Base-by-base conservation (phyloP, 768 basidiomycete genomes). In the Russula foetens region DNA sequence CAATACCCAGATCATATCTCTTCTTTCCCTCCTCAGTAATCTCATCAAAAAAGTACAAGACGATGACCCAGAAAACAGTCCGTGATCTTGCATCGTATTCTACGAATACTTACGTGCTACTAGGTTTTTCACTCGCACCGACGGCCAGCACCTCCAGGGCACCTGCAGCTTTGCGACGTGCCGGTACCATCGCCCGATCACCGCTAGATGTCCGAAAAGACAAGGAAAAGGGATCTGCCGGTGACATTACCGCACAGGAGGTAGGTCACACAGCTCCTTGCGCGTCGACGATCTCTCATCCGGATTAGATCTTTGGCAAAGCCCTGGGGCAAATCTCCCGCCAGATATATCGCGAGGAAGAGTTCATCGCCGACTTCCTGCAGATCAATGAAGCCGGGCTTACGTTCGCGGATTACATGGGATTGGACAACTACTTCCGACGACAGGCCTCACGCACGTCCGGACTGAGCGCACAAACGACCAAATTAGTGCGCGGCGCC, bases 331-430 rank as follows among this genome's bases (percentile, higher is more conserved):
- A 92, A 69, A 79, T 97, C 21, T 79, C 83, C 0, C 81, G 83
- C 4, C 78, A 85, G 58, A 80, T 97, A n/a, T 84, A 87, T 62
- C 81, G 80, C 12, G 95, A 98, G 74, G 85, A 88, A 67, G 85
- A 86, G 33, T 98, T 97, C 73, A 84, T 97, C 62, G 82, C 86
- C 9, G 90, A 94, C 67, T 98, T 98, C 73, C 75, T 98, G 50
- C 93, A 94, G 69, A 88, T 97, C 70, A 92, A 92, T 63, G 89
- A 95, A 62, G 81, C 84, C 23, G 84, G 84, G 19, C 79, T 93
- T 15, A 97, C 96, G 1, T 98, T 93, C 71, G 96, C 96, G 15
- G 96, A 98, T 73, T 93, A 96, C 67, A 91, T 92, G 84, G 84
- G 85, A 47, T 75, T 98, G 60, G 96, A 98, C 70, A 92, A 84